Conservation (phyloP, 441 rosid genomes). For the Pelargonium australe region DNA sequence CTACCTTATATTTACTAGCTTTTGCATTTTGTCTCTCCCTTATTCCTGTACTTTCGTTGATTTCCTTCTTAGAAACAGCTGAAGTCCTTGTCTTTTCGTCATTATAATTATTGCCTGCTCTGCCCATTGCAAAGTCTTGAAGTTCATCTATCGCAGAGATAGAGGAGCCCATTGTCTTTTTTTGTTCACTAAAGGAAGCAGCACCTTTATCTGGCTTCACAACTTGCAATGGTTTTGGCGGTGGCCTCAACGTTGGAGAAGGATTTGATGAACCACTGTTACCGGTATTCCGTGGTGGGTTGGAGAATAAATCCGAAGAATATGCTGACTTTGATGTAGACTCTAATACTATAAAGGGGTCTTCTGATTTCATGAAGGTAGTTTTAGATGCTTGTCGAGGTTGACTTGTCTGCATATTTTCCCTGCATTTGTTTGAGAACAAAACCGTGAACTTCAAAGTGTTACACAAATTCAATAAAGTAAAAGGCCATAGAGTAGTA, state of each 20-base stretch:
- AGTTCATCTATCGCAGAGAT: slow-evolving; percentile 62
- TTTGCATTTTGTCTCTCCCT: background rate
- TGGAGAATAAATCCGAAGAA: slow-evolving; percentile 33
- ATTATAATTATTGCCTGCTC: slow-evolving; percentile 28
- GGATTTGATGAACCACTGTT: slow-evolving; percentile 29
- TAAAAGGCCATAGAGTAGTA: slow-evolving; percentile 7
- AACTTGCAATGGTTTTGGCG: slow-evolving; percentile 59
- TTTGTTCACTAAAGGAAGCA: slow-evolving; percentile 21
- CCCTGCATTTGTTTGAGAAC: slow-evolving; percentile 21
- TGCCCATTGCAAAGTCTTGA: slow-evolving; percentile 63
- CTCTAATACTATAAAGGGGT: slow-evolving; percentile 66
- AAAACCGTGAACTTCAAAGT: background rate
- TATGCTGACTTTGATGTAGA: slow-evolving; percentile 33
- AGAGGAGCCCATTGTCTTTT: slow-evolving; percentile 26
- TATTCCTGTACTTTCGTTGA: background rate
- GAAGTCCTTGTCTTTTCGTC: slow-evolving; percentile 5
- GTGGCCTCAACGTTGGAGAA: slow-evolving; percentile 51
- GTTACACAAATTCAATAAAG: background rate
- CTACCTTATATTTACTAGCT: background rate
- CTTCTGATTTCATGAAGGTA: slow-evolving; percentile 33
- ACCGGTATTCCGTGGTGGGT: slow-evolving; percentile 54
- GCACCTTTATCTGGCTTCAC: slow-evolving; percentile 52
- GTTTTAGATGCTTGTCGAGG: slow-evolving; percentile 27
- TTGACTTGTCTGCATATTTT: slow-evolving; percentile 9
- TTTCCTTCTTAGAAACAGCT: slow-evolving; percentile 1